Percentiles rank a stretch among this genome's conserved stretches.
Evolutionary conservation across 805 yeast species (phyloP).

Genomic region (Limtongia smithiae): DNA sequence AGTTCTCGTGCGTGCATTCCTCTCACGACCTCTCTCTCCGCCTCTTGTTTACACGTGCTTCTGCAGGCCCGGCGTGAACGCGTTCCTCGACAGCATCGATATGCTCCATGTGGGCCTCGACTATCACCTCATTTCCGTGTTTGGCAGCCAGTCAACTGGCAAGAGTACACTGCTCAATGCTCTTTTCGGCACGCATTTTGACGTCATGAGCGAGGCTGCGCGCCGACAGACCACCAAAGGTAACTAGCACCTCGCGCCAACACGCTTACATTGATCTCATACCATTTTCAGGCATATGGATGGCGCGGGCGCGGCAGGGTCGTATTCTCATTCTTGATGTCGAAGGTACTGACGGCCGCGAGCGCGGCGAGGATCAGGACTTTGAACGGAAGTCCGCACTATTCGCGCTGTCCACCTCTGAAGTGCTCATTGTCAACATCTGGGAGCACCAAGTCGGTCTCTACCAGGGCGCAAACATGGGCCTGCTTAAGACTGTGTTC

Average conservation of each 20-base stretch:
- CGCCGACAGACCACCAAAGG: constrained; percentile 92
- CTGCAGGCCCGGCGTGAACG: constrained; percentile 21
- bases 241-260: constrained; percentile 41
- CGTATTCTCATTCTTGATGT: constrained; percentile 84
- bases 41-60: too few relatives aligned
- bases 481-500: constrained; percentile 87
- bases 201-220: constrained; percentile 82
- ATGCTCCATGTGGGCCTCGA: constrained; percentile 53
- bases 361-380: constrained; percentile 97
- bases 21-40: too few relatives aligned
- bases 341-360: constrained; percentile 98
- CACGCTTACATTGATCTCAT: too few relatives aligned
- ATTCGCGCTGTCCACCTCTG: constrained; percentile 89
- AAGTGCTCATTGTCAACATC: constrained; percentile 82
- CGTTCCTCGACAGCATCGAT: constrained; percentile 40
- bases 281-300: constrained; percentile 28
- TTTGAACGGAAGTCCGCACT: constrained; percentile 95
- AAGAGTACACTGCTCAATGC: constrained; percentile 87
- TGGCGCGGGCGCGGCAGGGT: constrained; percentile 29
- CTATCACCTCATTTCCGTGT: constrained; percentile 90
- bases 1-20: constrained; percentile 43
- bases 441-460: constrained; percentile 98
- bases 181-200: constrained; percentile 81
- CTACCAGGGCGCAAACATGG: constrained; percentile 98
- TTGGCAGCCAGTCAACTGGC: constrained; percentile 96